phyloP scores from a whole-genome alignment of 768 basidiomycete genomes.

The Jaapia argillacea region DNA sequence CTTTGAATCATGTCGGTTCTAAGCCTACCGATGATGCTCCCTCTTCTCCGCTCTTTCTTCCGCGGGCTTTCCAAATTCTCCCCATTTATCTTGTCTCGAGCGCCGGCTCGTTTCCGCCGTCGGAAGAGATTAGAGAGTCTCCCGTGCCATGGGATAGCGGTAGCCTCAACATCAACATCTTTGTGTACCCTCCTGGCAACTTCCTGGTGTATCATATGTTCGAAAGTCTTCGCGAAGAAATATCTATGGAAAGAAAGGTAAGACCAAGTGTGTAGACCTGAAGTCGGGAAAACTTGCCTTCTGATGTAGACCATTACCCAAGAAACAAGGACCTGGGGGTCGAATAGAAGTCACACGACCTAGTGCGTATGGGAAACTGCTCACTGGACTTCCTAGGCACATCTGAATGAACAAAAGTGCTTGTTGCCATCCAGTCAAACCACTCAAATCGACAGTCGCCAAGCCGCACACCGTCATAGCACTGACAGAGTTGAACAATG shows the following conservation, averaged over 20 bases:
- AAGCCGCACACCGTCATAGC: slow-evolving; percentile 76
- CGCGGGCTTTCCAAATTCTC: slow-evolving; percentile 1
- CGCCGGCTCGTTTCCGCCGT: neutral
- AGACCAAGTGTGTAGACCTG: neutral
- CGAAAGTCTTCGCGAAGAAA: slow-evolving; percentile 64
- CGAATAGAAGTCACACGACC: neutral
- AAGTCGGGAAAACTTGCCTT: slow-evolving; percentile 31
- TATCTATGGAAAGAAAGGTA: slow-evolving; percentile 28
- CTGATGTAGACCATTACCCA: slow-evolving; percentile 79
- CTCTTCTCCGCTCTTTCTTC: slow-evolving; percentile 3
- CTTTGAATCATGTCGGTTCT: slow-evolving; percentile 72
- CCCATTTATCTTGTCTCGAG: neutral
- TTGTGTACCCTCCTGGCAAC: slow-evolving; percentile 19
- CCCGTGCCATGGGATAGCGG: neutral
- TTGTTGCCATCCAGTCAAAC: slow-evolving; percentile 63
- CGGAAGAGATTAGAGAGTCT: neutral
- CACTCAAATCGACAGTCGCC: slow-evolving; percentile 57
- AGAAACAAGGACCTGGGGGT: slow-evolving; percentile 57
- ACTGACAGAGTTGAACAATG: slow-evolving; percentile 68
- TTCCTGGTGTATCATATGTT: slow-evolving; percentile 40
- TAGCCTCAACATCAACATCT: slow-evolving; percentile 5
- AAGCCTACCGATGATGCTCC: slow-evolving; percentile 19
- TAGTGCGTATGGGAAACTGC: slow-evolving; percentile 18
- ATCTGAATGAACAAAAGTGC: slow-evolving; percentile 65
- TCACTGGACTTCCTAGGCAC: slow-evolving; percentile 65